Percentiles rank a stretch among this genome's conserved stretches.
phyloP scores from a whole-genome alignment of 768 basidiomycete genomes.

The Serendipita sp. region DNA sequence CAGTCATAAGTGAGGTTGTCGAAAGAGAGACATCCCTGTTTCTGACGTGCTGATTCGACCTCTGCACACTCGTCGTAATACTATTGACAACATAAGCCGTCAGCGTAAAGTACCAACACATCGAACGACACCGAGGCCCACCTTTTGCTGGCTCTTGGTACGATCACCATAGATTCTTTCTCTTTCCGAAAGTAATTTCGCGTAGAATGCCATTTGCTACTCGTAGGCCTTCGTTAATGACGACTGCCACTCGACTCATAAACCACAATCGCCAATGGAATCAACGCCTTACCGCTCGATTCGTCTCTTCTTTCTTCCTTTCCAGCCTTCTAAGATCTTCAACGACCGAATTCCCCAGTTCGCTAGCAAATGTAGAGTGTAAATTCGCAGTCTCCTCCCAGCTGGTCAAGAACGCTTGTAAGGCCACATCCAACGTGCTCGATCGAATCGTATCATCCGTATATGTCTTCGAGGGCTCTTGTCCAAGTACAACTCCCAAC shows the following conservation, averaged over 20 bases:
- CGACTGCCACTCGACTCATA: background rate
- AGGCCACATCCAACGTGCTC: slow-evolving; percentile 63
- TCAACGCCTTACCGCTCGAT: slow-evolving; percentile 53
- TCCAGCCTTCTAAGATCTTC: slow-evolving; percentile 48
- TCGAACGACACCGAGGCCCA: slow-evolving; percentile 15
- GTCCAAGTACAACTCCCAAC: slow-evolving; percentile 41
- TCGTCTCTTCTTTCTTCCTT: slow-evolving; percentile 45
- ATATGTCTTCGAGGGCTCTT: slow-evolving; percentile 49
- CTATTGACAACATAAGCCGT: slow-evolving; percentile 23
- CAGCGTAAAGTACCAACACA: background rate
- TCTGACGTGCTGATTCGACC: slow-evolving; percentile 58
- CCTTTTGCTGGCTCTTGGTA: slow-evolving; percentile 56
- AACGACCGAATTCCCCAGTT: slow-evolving; percentile 40
- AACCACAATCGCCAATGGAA: background rate
- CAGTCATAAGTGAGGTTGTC: background rate
- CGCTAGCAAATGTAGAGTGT: slow-evolving; percentile 52
- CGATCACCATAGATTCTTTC: slow-evolving; percentile 55
- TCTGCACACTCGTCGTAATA: slow-evolving; percentile 69
- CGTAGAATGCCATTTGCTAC: slow-evolving; percentile 55
- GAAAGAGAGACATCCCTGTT: slow-evolving; percentile 39
- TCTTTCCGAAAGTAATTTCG: slow-evolving; percentile 52
- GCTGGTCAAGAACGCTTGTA: slow-evolving; percentile 48
- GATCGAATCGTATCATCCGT: slow-evolving; percentile 29
- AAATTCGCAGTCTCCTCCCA: slow-evolving; percentile 47
- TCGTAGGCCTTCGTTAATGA: background rate